These are phyloP conservation scores for Pleodorina starrii DNA, from an alignment of 139 green algal species.

Conservation along the genomic window DNA sequence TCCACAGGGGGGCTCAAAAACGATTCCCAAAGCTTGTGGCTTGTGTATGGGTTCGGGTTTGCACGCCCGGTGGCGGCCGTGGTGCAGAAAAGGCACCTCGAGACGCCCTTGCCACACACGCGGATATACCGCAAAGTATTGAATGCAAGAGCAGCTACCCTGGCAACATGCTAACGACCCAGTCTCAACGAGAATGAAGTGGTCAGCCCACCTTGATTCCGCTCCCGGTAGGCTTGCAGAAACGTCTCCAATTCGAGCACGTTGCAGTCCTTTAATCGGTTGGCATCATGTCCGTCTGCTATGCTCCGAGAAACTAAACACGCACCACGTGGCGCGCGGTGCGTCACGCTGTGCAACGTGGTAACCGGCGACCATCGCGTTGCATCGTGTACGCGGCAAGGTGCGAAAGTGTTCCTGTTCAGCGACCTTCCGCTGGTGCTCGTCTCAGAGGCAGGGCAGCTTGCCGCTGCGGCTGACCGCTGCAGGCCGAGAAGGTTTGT, in stretches of 20 bases:
- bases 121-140: too few species aligned
- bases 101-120: too few species aligned
- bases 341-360: not conserved
- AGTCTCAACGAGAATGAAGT: too few species aligned
- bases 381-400: not conserved
- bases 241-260: constrained; percentile 51
- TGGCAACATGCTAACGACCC: too few species aligned
- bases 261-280: constrained; percentile 43
- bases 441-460: not conserved
- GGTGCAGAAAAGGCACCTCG: too few species aligned
- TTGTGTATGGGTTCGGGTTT: too few species aligned
- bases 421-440: constrained; percentile 6
- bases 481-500: not conserved
- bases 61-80: too few species aligned
- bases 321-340: not conserved
- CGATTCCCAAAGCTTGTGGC: too few species aligned
- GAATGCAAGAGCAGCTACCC: too few species aligned
- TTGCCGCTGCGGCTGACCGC: not conserved
- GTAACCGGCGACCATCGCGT: not conserved
- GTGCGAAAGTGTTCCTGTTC: not conserved
- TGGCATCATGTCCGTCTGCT: constrained; percentile 27
- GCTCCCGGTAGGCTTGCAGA: constrained; percentile 27
- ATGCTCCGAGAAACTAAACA: constrained; percentile 15
- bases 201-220: not conserved
- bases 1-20: too few species aligned